These are phyloP conservation scores for Triticum timopheevii DNA, from an alignment of 176 grass and related monocot genomes.

Conservation along the genomic window DNA sequence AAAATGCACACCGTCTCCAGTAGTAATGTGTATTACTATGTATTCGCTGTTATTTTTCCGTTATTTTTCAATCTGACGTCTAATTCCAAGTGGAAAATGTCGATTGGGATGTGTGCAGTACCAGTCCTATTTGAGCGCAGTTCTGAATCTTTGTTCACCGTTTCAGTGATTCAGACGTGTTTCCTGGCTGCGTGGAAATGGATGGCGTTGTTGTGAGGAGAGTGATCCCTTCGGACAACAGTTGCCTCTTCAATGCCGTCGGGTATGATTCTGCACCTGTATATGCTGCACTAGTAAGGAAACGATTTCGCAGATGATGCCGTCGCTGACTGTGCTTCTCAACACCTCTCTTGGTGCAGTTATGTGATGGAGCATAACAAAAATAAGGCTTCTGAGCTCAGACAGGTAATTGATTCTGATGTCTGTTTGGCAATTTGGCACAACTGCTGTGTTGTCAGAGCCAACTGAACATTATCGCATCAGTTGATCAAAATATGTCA, in stretches of 20 bases:
- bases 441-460: background rate
- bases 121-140: background rate
- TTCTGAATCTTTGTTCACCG: background rate
- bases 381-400: slow-evolving; percentile 70
- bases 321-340: slow-evolving; percentile 8
- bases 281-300: background rate
- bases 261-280: slow-evolving; percentile 47
- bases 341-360: slow-evolving; percentile 29
- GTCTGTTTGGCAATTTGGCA: background rate
- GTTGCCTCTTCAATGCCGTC: slow-evolving; percentile 95
- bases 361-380: slow-evolving; percentile 89
- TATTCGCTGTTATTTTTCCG: background rate
- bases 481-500: background rate
- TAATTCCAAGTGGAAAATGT: background rate
- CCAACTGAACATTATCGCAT: background rate
- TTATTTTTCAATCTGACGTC: background rate
- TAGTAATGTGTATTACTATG: background rate
- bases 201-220: slow-evolving; percentile 82
- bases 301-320: background rate
- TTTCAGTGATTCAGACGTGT: slow-evolving; percentile 18
- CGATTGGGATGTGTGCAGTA: background rate
- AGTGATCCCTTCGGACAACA: slow-evolving; percentile 94
- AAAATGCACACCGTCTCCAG: background rate
- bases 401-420: slow-evolving; percentile 57
- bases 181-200: slow-evolving; percentile 47